Evolutionary conservation across 306 rosid species (phyloP).

Genomic region (Dalbergia cultrata): DNA sequence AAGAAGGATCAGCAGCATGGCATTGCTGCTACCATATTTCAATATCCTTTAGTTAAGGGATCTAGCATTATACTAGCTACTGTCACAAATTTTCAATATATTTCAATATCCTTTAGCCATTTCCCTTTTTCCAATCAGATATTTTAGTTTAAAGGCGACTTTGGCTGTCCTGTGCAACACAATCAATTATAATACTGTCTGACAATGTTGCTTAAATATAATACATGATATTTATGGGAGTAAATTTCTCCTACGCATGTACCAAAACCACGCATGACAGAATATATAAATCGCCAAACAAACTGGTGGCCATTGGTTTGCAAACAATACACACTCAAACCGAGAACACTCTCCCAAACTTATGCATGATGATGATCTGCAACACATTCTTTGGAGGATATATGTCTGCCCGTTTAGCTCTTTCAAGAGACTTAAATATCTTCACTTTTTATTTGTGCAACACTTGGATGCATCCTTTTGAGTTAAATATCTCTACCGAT

Average conservation of each 20-base stretch:
- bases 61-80: not conserved
- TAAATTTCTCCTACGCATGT: constrained; percentile 43
- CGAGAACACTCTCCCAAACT: constrained; percentile 44
- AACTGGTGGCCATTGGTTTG: constrained; percentile 33
- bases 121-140: not conserved
- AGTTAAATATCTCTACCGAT: constrained; percentile 4
- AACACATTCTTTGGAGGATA: not conserved
- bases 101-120: not conserved
- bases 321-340: constrained; percentile 36
- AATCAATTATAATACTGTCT: constrained; percentile 19
- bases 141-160: not conserved
- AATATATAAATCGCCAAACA: constrained; percentile 6
- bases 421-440: constrained; percentile 24
- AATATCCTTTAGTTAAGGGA: too few species aligned
- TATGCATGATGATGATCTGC: constrained; percentile 20
- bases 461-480: too few species aligned
- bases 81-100: too few species aligned
- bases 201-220: constrained; percentile 7
- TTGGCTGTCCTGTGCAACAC: not conserved
- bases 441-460: not conserved
- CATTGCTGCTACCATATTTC: too few species aligned
- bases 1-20: too few species aligned
- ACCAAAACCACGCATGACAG: constrained; percentile 43
- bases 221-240: constrained; percentile 33
- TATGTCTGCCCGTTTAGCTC: not conserved